phyloP scores from a whole-genome alignment of 805 yeast genomes.

The Lipomyces sp. region DNA sequence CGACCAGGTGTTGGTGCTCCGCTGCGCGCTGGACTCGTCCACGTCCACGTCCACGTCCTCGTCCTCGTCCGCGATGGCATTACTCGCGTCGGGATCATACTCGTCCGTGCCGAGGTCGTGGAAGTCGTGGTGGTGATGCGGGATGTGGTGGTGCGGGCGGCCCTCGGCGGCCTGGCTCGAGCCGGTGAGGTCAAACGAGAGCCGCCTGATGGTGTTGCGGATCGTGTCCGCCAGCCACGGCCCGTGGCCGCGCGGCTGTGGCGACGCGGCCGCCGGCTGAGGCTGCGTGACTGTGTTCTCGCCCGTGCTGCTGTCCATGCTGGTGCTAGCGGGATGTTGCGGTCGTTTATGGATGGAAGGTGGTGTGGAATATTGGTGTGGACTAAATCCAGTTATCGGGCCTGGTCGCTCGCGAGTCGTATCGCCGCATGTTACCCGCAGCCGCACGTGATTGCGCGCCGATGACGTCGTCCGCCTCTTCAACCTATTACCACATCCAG shows the following conservation, averaged over 20 bases:
- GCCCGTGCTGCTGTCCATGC: background rate
- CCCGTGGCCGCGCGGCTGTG: constrained; percentile 1
- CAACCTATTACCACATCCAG: too few relatives aligned
- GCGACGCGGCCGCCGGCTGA: constrained; percentile 7
- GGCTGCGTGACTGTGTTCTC: background rate
- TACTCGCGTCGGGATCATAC: constrained; percentile 4
- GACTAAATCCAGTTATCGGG: too few relatives aligned
- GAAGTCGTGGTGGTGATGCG: constrained; percentile 28
- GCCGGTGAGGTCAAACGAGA: constrained; percentile 20
- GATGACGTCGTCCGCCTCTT: too few relatives aligned
- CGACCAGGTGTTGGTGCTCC: too few relatives aligned
- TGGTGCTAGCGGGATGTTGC: too few relatives aligned
- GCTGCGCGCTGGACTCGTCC: background rate
- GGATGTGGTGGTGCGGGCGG: constrained; percentile 1
- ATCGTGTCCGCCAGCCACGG: constrained; percentile 23
- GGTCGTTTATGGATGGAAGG: too few relatives aligned
- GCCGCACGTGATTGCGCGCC: too few relatives aligned
- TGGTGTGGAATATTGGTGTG: too few relatives aligned
- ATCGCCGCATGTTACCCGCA: too few relatives aligned
- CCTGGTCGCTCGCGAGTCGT: too few relatives aligned
- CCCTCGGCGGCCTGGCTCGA: background rate
- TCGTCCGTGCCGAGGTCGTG: constrained; percentile 25
- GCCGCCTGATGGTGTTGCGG: constrained; percentile 28
- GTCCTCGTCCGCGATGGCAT: constrained; percentile 7
- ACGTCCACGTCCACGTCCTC: background rate